A percentile compares a stretch with the other conserved stretches of the same genome.
These are phyloP conservation scores for Aspergillus panamensis DNA, from an alignment of 495 filamentous ascomycete species.

Conservation along the genomic window DNA sequence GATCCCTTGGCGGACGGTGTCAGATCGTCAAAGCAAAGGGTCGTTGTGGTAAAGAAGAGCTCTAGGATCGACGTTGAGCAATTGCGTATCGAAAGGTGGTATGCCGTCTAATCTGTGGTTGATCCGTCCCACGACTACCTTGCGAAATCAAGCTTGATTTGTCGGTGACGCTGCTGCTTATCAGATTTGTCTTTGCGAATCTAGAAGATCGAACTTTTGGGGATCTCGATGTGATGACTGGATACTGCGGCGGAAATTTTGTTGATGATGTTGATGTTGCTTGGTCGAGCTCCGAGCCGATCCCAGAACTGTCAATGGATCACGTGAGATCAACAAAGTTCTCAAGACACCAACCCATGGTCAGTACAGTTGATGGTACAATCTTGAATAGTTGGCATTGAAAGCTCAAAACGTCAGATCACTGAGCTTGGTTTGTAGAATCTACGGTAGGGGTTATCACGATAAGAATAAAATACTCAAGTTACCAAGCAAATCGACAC, in stretches of 20 bases:
- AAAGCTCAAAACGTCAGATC: neutral
- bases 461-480: neutral
- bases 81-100: neutral
- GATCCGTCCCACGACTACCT: neutral
- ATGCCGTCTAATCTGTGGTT: neutral
- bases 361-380: no score
- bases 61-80: no score
- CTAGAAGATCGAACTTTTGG: no score
- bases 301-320: neutral
- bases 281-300: neutral
- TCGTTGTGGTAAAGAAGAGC: neutral
- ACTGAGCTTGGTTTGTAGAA: neutral
- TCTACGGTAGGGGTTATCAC: neutral
- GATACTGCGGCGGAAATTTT: neutral
- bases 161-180: no score
- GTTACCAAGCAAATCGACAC: conserved; percentile 1
- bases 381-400: no score
- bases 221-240: neutral
- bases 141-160: no score
- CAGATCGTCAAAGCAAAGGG: no score
- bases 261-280: neutral
- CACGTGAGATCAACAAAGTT: neutral
- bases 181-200: no score
- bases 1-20: no score
- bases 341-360: neutral